Conservation (phyloP, 805 yeast genomes). For the Ogataea zsoltii region DNA sequence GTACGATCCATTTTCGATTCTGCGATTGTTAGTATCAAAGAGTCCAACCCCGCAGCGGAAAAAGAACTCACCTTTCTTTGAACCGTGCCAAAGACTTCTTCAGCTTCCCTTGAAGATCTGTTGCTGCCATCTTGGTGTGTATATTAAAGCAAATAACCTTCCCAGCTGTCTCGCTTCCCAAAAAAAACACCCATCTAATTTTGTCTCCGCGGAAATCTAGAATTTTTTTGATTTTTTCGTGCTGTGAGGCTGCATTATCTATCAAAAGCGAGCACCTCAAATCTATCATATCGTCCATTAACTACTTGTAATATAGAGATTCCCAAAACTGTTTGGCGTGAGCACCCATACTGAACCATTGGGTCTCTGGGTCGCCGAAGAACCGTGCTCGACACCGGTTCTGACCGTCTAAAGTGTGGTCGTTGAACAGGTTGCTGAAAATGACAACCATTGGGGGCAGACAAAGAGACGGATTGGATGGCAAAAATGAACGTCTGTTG, state of each 20-base stretch:
- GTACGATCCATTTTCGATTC: conserved; percentile 71
- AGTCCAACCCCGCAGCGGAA: not conserved
- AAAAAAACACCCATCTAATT: too few relatives aligned
- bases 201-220: too few relatives aligned
- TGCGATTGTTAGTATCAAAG: conserved; percentile 21
- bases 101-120: conserved; percentile 40
- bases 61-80: conserved; percentile 40
- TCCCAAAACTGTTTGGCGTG: conserved; percentile 20
- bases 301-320: conserved; percentile 15
- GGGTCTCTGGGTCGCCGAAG: conserved; percentile 21
- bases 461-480: conserved; percentile 8
- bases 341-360: conserved; percentile 23
- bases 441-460: conserved; percentile 25
- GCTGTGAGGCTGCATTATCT: not conserved
- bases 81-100: conserved; percentile 64
- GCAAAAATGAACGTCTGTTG: conserved; percentile 12
- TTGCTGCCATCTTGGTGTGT: conserved; percentile 17
- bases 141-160: too few relatives aligned
- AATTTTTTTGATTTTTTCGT: too few relatives aligned
- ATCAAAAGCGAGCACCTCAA: not conserved
- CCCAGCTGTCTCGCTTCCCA: not conserved
- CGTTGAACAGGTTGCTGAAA: conserved; percentile 38
- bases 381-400: conserved; percentile 20
- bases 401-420: conserved; percentile 11
- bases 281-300: not conserved